phyloP scores from a whole-genome alignment of 306 rosid genomes.

The Trifolium fragiferum region DNA sequence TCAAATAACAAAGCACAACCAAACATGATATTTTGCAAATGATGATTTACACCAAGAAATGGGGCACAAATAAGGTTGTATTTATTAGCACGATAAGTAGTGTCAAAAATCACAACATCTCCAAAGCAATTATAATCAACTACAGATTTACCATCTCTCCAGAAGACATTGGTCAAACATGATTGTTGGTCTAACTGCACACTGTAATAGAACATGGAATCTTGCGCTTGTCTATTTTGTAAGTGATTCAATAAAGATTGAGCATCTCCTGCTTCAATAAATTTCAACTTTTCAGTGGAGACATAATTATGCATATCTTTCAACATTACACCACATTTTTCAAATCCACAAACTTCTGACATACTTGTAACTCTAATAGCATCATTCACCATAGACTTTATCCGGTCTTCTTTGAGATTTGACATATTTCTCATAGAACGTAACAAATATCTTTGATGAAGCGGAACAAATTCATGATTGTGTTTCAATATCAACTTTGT shows the following conservation, averaged over 20 bases:
- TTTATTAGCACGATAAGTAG: neutral
- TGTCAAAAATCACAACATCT: neutral
- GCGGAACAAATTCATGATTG: neutral
- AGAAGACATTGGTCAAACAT: neutral
- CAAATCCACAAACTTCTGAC: neutral
- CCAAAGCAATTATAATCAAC: neutral
- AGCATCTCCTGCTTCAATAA: neutral
- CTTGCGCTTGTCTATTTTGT: neutral
- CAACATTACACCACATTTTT: neutral
- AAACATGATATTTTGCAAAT: neutral
- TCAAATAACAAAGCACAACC: neutral
- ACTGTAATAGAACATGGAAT: neutral
- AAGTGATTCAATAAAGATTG: neutral
- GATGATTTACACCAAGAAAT: neutral
- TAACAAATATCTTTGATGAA: neutral
- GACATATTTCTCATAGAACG: conserved; percentile 1
- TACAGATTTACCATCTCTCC: neutral
- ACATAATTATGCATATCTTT: conserved; percentile 11
- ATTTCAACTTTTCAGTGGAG: neutral
- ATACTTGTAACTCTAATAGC: neutral
- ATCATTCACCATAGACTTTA: conserved; percentile 3
- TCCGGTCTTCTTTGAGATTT: neutral
- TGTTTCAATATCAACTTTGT: neutral
- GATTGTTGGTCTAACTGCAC: neutral
- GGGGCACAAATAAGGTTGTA: neutral